These are phyloP conservation scores for Ceratocystis cacaofunesta DNA, from an alignment of 2,329 filamentous ascomycete genomes.

Conservation along the genomic window DNA sequence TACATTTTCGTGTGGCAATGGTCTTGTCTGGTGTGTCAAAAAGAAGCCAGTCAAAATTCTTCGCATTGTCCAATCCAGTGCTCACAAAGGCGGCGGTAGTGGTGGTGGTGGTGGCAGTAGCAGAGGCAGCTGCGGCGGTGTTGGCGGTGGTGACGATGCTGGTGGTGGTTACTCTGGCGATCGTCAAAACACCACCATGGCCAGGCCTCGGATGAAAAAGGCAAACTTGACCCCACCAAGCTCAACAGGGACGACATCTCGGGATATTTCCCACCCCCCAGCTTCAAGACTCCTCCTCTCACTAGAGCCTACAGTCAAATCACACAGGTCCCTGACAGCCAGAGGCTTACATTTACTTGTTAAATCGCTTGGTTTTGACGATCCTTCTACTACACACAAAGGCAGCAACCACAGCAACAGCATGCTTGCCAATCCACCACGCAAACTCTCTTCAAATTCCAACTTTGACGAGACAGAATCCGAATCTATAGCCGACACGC, in stretches of 20 bases:
- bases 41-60: slow-evolving; percentile 3
- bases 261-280: not conserved
- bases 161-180: not conserved
- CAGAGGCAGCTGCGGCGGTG: no score
- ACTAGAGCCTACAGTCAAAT: not conserved
- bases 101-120: no score
- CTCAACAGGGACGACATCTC: not conserved
- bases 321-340: not conserved
- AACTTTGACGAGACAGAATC: slow-evolving; percentile 7
- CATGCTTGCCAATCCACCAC: not conserved
- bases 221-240: not conserved
- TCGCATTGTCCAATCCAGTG: not conserved
- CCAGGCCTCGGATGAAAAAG: not conserved
- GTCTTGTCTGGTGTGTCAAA: not conserved
- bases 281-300: not conserved
- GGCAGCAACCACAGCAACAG: not conserved
- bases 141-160: no score
- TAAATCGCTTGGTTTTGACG: not conserved
- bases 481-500: not conserved
- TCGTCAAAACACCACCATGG: not conserved
- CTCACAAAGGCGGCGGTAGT: not conserved
- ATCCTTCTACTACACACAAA: not conserved
- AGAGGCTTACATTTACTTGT: not conserved
- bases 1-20: not conserved
- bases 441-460: not conserved